Evolutionary conservation across 2,329 filamentous ascomycete species (phyloP).

Genomic region (Fusarium coffeatum): DNA sequence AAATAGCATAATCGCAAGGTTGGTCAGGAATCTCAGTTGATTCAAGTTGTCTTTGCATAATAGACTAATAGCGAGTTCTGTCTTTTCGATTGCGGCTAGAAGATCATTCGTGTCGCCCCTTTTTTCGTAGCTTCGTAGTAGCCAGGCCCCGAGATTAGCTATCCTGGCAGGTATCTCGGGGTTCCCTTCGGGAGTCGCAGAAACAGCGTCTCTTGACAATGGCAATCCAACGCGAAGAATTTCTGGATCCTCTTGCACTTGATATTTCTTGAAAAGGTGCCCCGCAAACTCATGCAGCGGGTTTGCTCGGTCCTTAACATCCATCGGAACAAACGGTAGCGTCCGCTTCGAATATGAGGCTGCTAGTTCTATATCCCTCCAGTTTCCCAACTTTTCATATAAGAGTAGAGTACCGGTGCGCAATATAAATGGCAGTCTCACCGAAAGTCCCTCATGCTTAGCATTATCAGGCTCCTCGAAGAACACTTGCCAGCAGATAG

Average conservation of each 20-base stretch:
- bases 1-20: neutral
- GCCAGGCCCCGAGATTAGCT: neutral
- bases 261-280: neutral
- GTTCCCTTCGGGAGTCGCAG: neutral
- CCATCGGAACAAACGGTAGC: neutral
- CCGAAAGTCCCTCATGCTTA: neutral
- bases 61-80: neutral
- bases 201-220: neutral
- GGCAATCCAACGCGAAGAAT: neutral
- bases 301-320: neutral
- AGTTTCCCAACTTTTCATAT: neutral
- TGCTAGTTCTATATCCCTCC: neutral
- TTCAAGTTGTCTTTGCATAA: neutral
- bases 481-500: neutral
- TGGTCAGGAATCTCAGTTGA: neutral
- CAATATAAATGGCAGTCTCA: neutral
- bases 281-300: neutral
- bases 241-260: neutral
- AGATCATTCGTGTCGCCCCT: neutral
- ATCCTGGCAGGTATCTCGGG: neutral
- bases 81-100: neutral
- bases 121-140: neutral
- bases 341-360: neutral
- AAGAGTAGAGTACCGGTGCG: neutral
- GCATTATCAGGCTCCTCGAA: neutral